phyloP scores from a whole-genome alignment of 495 filamentous ascomycete genomes.

The Cercophora newfieldiana region DNA sequence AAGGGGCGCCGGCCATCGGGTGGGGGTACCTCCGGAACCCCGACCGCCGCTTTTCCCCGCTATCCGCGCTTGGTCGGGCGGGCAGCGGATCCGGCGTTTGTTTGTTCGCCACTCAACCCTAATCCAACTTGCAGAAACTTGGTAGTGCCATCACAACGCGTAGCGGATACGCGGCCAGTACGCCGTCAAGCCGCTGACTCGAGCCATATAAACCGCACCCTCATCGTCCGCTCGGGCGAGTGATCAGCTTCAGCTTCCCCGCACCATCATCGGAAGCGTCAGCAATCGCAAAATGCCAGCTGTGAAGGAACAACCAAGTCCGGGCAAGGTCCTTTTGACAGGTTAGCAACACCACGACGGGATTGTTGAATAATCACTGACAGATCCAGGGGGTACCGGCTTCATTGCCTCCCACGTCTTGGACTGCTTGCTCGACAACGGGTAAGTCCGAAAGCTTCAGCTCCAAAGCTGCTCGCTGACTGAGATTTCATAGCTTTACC shows the following conservation, averaged over 20 bases:
- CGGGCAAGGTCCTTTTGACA: background rate
- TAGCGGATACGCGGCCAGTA: background rate
- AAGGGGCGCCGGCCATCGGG: background rate
- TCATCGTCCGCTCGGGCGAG: background rate
- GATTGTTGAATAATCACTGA: background rate
- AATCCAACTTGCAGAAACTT: background rate
- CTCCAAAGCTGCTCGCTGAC: background rate
- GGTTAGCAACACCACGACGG: background rate
- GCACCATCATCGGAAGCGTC: background rate
- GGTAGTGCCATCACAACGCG: background rate
- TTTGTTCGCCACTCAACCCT: background rate
- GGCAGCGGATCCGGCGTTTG: background rate
- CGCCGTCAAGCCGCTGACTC: background rate
- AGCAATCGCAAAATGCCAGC: background rate
- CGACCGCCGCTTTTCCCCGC: background rate
- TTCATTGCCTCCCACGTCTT: constrained; percentile 46
- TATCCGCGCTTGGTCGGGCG: background rate
- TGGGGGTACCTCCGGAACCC: background rate
- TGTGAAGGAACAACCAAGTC: background rate
- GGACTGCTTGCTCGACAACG: constrained; percentile 34
- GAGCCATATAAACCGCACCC: background rate
- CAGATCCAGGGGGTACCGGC: constrained; percentile 37
- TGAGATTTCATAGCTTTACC: constrained; percentile 28
- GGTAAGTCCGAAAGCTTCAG: constrained; percentile 16
- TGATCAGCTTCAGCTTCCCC: background rate